phyloP scores from a whole-genome alignment of 176 grass and related monocot species.

The Carex littledalei region DNA sequence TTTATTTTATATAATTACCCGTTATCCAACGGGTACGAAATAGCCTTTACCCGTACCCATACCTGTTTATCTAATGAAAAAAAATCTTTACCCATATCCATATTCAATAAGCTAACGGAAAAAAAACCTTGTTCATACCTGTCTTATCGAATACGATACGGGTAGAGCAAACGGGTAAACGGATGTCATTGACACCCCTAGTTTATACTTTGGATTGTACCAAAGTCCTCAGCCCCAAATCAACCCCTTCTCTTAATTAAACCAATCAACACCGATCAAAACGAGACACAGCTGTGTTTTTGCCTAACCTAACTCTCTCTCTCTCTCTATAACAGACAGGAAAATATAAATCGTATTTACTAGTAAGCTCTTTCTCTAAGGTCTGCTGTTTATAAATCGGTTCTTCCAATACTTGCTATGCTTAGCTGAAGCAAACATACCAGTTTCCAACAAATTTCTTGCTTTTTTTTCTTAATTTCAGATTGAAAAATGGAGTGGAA shows the following conservation, averaged over 20 bases:
- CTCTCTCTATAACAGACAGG: neutral
- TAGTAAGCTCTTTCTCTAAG: neutral
- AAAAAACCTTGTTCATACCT: no score
- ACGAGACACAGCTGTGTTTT: neutral
- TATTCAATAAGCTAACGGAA: no score
- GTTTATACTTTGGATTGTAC: neutral
- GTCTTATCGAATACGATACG: neutral
- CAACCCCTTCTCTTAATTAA: neutral
- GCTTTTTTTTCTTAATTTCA: conserved; percentile 12
- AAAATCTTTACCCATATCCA: no score
- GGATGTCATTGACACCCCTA: no score
- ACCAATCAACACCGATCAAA: neutral
- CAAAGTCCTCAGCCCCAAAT: neutral
- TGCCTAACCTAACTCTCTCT: neutral
- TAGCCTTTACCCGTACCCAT: no score
- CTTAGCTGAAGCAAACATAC: neutral
- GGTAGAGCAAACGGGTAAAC: neutral
- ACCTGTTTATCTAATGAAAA: no score
- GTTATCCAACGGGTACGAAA: no score
- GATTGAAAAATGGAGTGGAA: conserved; percentile 10
- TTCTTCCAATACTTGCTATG: neutral
- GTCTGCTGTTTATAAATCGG: neutral
- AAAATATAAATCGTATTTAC: no score
- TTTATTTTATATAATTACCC: no score
- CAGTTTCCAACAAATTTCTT: neutral